Evolutionary conservation across 257 asterid genomes (phyloP), one percentile per base, ranked within the genome.

Genomic region (Penstemon eatonii): DNA sequence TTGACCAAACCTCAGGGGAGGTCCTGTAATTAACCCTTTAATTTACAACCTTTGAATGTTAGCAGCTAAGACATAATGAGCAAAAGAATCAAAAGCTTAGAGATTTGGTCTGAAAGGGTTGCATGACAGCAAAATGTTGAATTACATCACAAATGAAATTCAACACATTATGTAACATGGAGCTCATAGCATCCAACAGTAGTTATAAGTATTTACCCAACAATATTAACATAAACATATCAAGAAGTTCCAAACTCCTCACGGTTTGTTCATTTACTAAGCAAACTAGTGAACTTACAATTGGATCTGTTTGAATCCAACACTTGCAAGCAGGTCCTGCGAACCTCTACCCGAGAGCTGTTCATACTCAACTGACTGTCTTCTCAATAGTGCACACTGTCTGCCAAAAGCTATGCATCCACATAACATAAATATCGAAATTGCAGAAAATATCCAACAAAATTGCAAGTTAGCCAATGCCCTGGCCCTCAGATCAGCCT

Each of bases 401-500:
- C 75, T 82, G 3, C 88, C 83, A 56, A 73, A 78, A 54, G n/a
- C 56, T 46, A 85, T 15, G 53, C 86, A 86, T 40, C 75, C 33
- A 36, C 65, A 67, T 0, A 77, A 83, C 57, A 80, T 76, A 45
- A 82, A 37, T 33, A 83, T 64, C 79, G 87, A 67, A 33, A 91
- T 82, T 38, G 81, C 81, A 58, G 89, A 80, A 39, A 87, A 51
- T 51, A 85, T 78, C 97, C 95, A 91, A 77, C 97, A 89, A 69
- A 91, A 83, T 19, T 89, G 97, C 83, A 91, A 67, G 78, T 91
- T 91, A 0, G 96, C 91, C 80, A 85, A 54, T 1, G 97, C 95
- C 72, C 83, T 79, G 0, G 70, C 60, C 7, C 70, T 54, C 37
- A 18, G 6, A 51, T 65, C 51, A 0, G 70, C 88, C 61, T n/a